Conservation (phyloP, 768 basidiomycete species). For the Tulasnella sp. region DNA sequence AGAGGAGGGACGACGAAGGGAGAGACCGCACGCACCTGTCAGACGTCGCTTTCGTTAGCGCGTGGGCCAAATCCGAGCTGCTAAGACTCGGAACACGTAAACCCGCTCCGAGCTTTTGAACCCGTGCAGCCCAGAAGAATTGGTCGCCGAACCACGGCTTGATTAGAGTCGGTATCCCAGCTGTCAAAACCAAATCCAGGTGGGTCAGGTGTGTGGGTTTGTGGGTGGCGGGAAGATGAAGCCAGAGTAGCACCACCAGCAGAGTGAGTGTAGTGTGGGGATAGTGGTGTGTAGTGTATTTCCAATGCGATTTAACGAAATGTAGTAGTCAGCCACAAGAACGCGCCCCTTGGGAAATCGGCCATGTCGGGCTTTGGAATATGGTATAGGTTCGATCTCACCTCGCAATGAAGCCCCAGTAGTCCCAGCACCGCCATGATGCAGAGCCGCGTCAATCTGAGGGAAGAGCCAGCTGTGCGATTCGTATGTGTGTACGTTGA, state of each 20-base stretch:
- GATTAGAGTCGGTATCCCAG: constrained; percentile 63
- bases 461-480: constrained; percentile 52
- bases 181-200: no score
- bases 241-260: no score
- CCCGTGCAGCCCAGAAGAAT: constrained; percentile 61
- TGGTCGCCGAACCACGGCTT: constrained; percentile 71
- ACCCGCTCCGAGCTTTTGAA: constrained; percentile 56
- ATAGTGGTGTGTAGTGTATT: neutral
- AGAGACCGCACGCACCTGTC: constrained; percentile 41
- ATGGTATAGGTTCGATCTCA: constrained; percentile 20
- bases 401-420: constrained; percentile 60
- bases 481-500: no score
- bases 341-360: neutral
- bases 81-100: constrained; percentile 48
- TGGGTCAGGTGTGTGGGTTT: no score
- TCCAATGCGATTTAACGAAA: neutral
- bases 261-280: neutral
- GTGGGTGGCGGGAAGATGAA: no score
- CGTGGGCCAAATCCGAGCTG: constrained; percentile 48
- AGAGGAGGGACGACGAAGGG: neutral
- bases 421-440: constrained; percentile 69
- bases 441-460: constrained; percentile 56
- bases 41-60: constrained; percentile 53
- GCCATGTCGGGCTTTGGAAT: neutral
- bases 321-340: neutral